phyloP scores from a whole-genome alignment of 108 stramenopile species.

The Asterionellopsis glacialis region DNA sequence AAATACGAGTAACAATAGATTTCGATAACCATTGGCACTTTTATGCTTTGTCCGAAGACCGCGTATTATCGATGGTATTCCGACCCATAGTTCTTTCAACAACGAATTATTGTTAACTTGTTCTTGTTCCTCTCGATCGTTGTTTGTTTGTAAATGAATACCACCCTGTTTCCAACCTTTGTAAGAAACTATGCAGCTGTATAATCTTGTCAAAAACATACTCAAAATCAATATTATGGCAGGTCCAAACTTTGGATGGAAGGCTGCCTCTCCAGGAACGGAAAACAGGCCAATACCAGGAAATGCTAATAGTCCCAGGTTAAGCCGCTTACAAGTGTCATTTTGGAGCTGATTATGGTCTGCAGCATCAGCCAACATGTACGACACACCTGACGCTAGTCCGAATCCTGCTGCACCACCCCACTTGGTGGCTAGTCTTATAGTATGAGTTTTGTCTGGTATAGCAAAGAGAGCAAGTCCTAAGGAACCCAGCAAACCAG shows the following conservation, averaged over 20 bases:
- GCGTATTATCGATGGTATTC: conserved; percentile 8
- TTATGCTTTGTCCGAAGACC: conserved; percentile 16
- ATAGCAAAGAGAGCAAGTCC: not conserved
- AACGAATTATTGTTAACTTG: not conserved
- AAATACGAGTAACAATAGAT: conserved; percentile 2
- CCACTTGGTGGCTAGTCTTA: not conserved
- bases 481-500: too few relatives aligned
- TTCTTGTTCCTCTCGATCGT: not conserved
- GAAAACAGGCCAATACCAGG: conserved; percentile 19
- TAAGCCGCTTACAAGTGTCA: conserved; percentile 68
- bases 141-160: not conserved
- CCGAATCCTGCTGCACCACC: conserved; percentile 2
- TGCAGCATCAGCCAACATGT: conserved; percentile 42
- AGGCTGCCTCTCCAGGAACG: not conserved
- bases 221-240: not conserved
- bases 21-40: conserved; percentile 23
- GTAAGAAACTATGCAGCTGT: not conserved
- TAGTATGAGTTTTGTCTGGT: not conserved
- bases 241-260: not conserved
- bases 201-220: not conserved
- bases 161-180: conserved; percentile 3
- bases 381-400: conserved; percentile 29
- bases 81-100: conserved; percentile 14
- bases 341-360: conserved; percentile 45
- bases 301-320: conserved; percentile 24